Evolutionary conservation across 768 basidiomycete species (phyloP), one percentile per base, ranked within the genome.

Genomic region (Boletus pseudopeckii): DNA sequence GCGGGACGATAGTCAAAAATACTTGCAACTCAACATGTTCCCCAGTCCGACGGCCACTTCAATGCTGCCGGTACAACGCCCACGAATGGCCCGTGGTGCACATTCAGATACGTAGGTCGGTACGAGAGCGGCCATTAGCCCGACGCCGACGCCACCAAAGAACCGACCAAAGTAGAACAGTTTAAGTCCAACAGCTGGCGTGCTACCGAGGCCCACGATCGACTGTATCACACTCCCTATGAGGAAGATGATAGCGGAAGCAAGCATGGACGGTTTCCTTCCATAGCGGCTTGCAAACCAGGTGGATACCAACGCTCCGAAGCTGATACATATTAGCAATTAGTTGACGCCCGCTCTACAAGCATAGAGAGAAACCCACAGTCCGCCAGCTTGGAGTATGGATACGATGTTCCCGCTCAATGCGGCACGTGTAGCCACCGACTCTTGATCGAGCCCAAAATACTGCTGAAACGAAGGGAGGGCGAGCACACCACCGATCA

Each of bases 361-460:
- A 22, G 10, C 5, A 24, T 7, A 9, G n/a, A 36, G 33, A 44
- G n/a, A 39, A 9, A 63, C 72, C 20, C 37, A 72, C 72, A 73
- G 65, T 50, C 66, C 71, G 3, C 73, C 72, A 2, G 64, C 73
- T 36, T 72, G 73, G 14, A 75, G 54, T 3, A 75, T 56, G 26
- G 75, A 68, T 2, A 75, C 75, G 40, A 76, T 70, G 50, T 73
- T 72, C 3, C 74, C 74, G 22, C 52, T 66, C 42, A 75, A 53
- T 22, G 61, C 50, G 3, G 72, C 72, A 6, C 48, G 43, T 8
- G 65, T 60, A 26, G 56, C 44, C n/a, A 56, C 43, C 18, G 69
- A 62, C 36, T 64, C 55, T 20, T 64, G 53, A 17, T 70, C 55
- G 18, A 74, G 56, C 18, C 64, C 71, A 36, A 74, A 74, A 42